Evolutionary conservation across 2,329 filamentous ascomycete species (phyloP).

Genomic region (Mariannaea sp.): DNA sequence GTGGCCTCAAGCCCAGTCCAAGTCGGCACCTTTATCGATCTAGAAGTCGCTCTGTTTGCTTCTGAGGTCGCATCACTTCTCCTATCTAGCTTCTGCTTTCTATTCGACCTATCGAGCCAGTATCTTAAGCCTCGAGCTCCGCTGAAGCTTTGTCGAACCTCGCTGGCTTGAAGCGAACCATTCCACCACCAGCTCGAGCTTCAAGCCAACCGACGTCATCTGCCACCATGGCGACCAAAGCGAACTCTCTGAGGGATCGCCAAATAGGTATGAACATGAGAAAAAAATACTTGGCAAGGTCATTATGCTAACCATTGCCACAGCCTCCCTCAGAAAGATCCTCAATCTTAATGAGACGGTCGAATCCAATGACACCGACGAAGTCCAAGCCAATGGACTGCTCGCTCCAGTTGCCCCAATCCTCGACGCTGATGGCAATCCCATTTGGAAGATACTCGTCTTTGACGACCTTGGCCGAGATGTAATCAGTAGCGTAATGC

Average conservation of each 20-base stretch:
- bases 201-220: conserved; percentile 30
- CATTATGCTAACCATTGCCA: conserved; percentile 11
- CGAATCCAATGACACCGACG: conserved; percentile 64
- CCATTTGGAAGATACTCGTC: conserved; percentile 96
- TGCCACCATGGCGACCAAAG: conserved; percentile 52
- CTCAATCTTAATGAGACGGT: conserved; percentile 87
- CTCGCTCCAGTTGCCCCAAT: conserved; percentile 76
- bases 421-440: conserved; percentile 83
- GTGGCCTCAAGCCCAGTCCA: conserved; percentile 36
- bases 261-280: conserved; percentile 51
- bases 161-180: conserved; percentile 27
- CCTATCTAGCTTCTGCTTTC: background rate
- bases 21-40: conserved; percentile 23
- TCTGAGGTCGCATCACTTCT: conserved; percentile 1
- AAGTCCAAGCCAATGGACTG: conserved; percentile 66
- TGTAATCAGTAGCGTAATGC: conserved; percentile 94
- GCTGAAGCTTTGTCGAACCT: conserved; percentile 11
- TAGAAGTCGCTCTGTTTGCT: conserved; percentile 7
- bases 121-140: background rate
- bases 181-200: conserved; percentile 31
- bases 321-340: conserved; percentile 92
- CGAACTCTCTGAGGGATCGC: conserved; percentile 55
- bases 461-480: conserved; percentile 91
- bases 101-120: conserved; percentile 2
- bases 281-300: background rate